Evolutionary conservation across 2,329 filamentous ascomycete genomes (phyloP).

Genomic region (Pyrenochaeta sp.): DNA sequence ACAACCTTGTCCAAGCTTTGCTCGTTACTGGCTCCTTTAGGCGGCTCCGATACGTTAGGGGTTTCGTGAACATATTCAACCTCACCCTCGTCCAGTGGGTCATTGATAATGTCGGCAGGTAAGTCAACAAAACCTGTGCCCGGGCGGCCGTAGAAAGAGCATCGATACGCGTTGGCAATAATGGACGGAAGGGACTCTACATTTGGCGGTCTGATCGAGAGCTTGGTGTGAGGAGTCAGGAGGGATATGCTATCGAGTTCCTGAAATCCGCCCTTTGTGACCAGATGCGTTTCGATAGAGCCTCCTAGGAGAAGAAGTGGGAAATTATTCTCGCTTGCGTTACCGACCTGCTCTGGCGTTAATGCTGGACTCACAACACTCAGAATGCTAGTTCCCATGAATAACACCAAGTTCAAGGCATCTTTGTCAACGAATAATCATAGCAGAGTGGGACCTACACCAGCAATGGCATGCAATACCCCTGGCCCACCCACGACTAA

Average conservation of each 20-base stretch:
- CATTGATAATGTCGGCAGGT: slow-evolving; percentile 64
- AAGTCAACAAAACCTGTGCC: slow-evolving; percentile 64
- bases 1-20: slow-evolving; percentile 53
- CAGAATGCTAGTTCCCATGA: background rate
- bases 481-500: slow-evolving; percentile 68
- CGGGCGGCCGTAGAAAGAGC: slow-evolving; percentile 63
- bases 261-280: slow-evolving; percentile 65
- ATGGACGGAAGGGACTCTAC: slow-evolving; percentile 57
- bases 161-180: slow-evolving; percentile 62
- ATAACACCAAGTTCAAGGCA: background rate
- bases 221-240: slow-evolving; percentile 59
- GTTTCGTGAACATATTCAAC: slow-evolving; percentile 9
- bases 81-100: slow-evolving; percentile 8
- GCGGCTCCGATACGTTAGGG: slow-evolving; percentile 45
- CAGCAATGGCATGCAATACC: slow-evolving; percentile 66
- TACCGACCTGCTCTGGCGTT: slow-evolving; percentile 39
- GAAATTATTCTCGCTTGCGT: slow-evolving; percentile 63
- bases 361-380: background rate
- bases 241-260: slow-evolving; percentile 65
- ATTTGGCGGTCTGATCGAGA: slow-evolving; percentile 53
- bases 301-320: slow-evolving; percentile 64
- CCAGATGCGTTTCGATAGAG: slow-evolving; percentile 60
- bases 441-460: slow-evolving; percentile 45
- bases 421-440: background rate
- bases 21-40: slow-evolving; percentile 57